Conservation (phyloP, 2,329 filamentous ascomycete genomes). For the Fusarium armeniacum region DNA sequence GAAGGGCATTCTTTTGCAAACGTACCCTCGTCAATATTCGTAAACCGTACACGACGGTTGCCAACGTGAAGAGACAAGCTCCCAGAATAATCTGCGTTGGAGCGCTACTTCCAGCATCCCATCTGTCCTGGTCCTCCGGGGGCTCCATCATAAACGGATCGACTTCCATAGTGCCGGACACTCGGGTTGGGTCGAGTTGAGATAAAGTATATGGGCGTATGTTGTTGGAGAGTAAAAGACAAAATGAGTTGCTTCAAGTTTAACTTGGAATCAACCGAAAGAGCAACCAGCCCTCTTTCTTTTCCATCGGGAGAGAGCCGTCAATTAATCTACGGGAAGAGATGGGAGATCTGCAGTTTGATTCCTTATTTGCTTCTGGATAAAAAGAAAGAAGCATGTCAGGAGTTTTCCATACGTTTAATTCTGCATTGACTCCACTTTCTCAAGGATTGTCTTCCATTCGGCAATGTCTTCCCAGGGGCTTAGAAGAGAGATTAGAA, state of each 20-base stretch:
- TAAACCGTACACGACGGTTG: slow-evolving; percentile 31
- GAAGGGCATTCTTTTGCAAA: slow-evolving; percentile 34
- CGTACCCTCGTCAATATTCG: slow-evolving; percentile 33
- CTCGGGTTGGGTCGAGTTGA: neutral
- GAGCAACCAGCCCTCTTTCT: too few relatives aligned
- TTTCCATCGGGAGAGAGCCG: neutral
- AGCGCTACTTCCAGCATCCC: slow-evolving; percentile 32
- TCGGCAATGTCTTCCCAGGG: neutral
- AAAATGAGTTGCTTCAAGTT: neutral
- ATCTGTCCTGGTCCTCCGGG: slow-evolving; percentile 34
- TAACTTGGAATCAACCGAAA: neutral
- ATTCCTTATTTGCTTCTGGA: slow-evolving; percentile 9
- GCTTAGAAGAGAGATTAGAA: neutral
- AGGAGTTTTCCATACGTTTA: slow-evolving; percentile 18
- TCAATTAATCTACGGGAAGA: neutral
- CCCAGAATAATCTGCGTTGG: slow-evolving; percentile 32
- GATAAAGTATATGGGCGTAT: neutral
- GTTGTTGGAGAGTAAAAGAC: neutral
- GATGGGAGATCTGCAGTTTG: slow-evolving; percentile 27
- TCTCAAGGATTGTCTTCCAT: slow-evolving; percentile 17
- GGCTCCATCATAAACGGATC: slow-evolving; percentile 43
- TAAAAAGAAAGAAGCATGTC: neutral
- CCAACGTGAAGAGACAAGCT: slow-evolving; percentile 36
- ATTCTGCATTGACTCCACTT: slow-evolving; percentile 14
- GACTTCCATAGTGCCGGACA: slow-evolving; percentile 10